Evolutionary conservation across 1,284 basidiomycete species (phyloP).

Genomic region (Apiotrichum mycotoxinovorans): DNA sequence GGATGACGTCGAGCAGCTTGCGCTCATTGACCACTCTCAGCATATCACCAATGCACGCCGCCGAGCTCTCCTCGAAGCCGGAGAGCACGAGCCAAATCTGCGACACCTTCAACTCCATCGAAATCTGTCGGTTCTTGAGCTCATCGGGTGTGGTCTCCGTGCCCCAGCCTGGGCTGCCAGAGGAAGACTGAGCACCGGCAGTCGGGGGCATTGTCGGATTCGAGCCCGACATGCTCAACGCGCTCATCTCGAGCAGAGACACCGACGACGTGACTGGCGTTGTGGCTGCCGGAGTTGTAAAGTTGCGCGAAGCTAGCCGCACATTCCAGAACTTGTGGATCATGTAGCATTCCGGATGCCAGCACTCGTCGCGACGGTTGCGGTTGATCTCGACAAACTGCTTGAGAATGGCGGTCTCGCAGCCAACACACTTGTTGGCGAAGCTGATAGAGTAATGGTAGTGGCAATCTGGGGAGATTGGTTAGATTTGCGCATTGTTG

Average conservation of each 20-base stretch:
- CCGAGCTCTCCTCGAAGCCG: conserved; percentile 96
- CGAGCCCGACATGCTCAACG: conserved; percentile 5
- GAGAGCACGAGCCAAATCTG: conserved; percentile 99
- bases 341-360: conserved; percentile 99
- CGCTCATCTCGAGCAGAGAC: conserved; percentile 43
- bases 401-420: conserved; percentile 96
- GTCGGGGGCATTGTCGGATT: background rate
- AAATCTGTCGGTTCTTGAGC: conserved; percentile 85
- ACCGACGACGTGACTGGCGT: conserved; percentile 53
- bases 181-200: conserved; percentile 30
- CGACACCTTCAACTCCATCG: conserved; percentile 97
- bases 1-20: conserved; percentile 91
- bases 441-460: conserved; percentile 98
- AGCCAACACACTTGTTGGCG: conserved; percentile 96
- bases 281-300: conserved; percentile 52
- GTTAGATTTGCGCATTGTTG: background rate
- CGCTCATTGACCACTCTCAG: conserved; percentile 93
- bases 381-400: conserved; percentile 99
- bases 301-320: conserved; percentile 75
- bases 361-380: conserved; percentile 96
- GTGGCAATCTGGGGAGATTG: conserved; percentile 65
- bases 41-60: conserved; percentile 99
- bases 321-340: conserved; percentile 99
- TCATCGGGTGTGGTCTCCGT: conserved; percentile 69
- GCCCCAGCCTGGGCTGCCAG: conserved; percentile 14